Evolutionary conservation across 2,329 filamentous ascomycete species (phyloP).

Genomic region (Teratosphaeria destructans): DNA sequence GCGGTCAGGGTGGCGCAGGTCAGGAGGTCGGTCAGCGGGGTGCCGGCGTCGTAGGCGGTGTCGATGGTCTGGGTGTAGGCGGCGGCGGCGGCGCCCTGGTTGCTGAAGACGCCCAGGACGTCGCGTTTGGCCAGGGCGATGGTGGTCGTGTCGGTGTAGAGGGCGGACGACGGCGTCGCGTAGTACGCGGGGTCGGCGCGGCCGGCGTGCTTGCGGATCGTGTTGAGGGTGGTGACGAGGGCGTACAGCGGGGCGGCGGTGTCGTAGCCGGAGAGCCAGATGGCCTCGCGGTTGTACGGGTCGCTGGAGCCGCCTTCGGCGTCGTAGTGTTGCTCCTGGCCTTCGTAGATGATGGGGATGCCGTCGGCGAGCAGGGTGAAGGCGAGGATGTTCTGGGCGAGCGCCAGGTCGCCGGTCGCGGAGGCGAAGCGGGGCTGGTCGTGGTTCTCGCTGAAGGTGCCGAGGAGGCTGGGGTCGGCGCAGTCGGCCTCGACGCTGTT

Average conservation of each 20-base stretch:
- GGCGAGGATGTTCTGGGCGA: slow-evolving; percentile 51
- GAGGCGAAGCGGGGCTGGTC: slow-evolving; percentile 34
- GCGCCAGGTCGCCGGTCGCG: slow-evolving; percentile 42
- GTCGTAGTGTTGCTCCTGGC: slow-evolving; percentile 52
- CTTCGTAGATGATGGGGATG: slow-evolving; percentile 56
- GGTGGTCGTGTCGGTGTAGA: slow-evolving; percentile 31
- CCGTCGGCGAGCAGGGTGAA: slow-evolving; percentile 53
- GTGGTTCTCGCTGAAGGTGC: slow-evolving; percentile 30
- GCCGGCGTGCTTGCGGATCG: slow-evolving; percentile 39
- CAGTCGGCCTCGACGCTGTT: slow-evolving; percentile 25
- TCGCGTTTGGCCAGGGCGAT: slow-evolving; percentile 42
- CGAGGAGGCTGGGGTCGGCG: slow-evolving; percentile 28
- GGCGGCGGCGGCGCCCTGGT: slow-evolving; percentile 17
- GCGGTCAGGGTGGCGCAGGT: slow-evolving; percentile 24
- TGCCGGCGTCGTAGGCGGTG: slow-evolving; percentile 18
- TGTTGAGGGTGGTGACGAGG: slow-evolving; percentile 37
- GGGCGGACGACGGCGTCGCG: slow-evolving; percentile 28
- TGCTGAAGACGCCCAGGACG: slow-evolving; percentile 29
- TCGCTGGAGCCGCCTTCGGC: slow-evolving; percentile 22
- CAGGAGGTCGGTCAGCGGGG: slow-evolving; percentile 29
- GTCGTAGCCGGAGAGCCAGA: slow-evolving; percentile 34
- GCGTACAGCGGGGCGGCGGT: slow-evolving; percentile 31
- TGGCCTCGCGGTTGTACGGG: slow-evolving; percentile 32
- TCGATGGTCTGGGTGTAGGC: slow-evolving; percentile 18
- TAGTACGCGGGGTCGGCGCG: slow-evolving; percentile 30